Evolutionary conservation across 441 rosid species (phyloP).

Genomic region (Hura crepitans): DNA sequence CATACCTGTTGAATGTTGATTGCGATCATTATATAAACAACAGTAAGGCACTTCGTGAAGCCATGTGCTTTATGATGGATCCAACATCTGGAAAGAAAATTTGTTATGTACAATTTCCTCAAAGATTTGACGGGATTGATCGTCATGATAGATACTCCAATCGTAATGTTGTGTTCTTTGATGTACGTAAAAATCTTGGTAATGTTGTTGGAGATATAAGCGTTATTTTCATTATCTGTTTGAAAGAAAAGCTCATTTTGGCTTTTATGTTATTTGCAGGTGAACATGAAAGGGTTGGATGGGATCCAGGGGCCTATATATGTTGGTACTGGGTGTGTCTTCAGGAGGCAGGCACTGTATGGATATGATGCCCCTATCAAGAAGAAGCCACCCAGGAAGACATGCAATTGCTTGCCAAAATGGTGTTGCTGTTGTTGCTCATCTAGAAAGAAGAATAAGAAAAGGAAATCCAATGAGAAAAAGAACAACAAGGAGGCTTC

Average conservation of each 20-base stretch:
- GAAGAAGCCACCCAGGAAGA: slow-evolving; percentile 73
- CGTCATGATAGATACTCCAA: slow-evolving; percentile 84
- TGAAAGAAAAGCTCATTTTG: slow-evolving; percentile 9
- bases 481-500: slow-evolving; percentile 53
- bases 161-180: slow-evolving; percentile 88
- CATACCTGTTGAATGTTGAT: slow-evolving; percentile 83
- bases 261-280: slow-evolving; percentile 39
- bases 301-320: slow-evolving; percentile 97
- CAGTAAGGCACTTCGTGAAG: slow-evolving; percentile 88
- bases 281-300: slow-evolving; percentile 96
- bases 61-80: slow-evolving; percentile 99
- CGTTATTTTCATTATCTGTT: neutral
- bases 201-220: neutral
- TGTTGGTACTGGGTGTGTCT: slow-evolving; percentile 96
- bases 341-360: slow-evolving; percentile 89
- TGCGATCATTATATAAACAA: slow-evolving; percentile 96
- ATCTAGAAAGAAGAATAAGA: slow-evolving; percentile 56
- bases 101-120: slow-evolving; percentile 94
- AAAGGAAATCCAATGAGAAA: slow-evolving; percentile 48
- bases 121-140: slow-evolving; percentile 93
- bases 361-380: slow-evolving; percentile 83
- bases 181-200: slow-evolving; percentile 45
- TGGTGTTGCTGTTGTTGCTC: slow-evolving; percentile 68
- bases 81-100: slow-evolving; percentile 80
- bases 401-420: slow-evolving; percentile 89